These are phyloP conservation scores for Trifolium dubium DNA, from an alignment of 306 rosid genomes.

Conservation along the genomic window DNA sequence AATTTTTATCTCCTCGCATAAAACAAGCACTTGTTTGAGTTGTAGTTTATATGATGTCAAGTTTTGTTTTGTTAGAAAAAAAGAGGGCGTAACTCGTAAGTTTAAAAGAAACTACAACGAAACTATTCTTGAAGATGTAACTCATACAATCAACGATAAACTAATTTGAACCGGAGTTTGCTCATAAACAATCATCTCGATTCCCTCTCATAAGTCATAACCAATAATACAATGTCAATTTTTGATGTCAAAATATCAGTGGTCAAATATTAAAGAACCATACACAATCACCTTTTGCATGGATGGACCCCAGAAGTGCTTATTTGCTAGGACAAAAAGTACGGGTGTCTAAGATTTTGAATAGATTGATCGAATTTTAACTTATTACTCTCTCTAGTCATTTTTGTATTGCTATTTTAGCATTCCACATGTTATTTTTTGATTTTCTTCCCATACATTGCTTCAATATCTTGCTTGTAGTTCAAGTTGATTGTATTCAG, in stretches of 20 bases:
- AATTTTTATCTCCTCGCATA: background rate
- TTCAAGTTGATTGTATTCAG: background rate
- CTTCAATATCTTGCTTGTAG: background rate
- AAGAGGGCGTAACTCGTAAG: too few relatives aligned
- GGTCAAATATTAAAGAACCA: background rate
- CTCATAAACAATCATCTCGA: too few relatives aligned
- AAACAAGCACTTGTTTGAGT: background rate
- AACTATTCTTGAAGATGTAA: too few relatives aligned
- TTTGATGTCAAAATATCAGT: background rate
- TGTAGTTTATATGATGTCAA: background rate
- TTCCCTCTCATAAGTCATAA: too few relatives aligned
- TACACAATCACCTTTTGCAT: background rate
- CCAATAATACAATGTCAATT: background rate
- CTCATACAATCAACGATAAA: too few relatives aligned
- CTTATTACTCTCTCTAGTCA: background rate
- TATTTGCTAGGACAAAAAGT: constrained; percentile 2
- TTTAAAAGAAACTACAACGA: too few relatives aligned
- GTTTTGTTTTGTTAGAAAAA: background rate
- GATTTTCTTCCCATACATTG: background rate
- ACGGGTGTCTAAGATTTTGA: background rate
- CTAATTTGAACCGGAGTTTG: too few relatives aligned
- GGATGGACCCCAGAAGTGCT: background rate
- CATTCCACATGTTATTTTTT: background rate
- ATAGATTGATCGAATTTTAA: background rate
- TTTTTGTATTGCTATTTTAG: background rate